Base-by-base conservation (phyloP, 2,329 filamentous ascomycete species). In the Aureobasidium pullulans region DNA sequence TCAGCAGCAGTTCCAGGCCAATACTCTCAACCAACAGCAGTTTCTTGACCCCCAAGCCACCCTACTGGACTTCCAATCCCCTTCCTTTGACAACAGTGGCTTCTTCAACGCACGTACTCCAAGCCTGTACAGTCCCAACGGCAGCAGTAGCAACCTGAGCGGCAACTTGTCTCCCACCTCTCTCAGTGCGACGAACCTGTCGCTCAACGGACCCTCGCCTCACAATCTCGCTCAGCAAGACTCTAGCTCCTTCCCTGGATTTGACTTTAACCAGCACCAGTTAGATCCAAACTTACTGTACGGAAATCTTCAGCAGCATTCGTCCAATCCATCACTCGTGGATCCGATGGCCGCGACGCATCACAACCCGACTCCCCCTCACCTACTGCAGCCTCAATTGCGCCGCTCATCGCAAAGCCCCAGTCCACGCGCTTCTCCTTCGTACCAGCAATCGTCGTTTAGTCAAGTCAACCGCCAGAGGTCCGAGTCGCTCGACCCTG, bases 241-340 rank as follows among this genome's bases (percentile, higher is more conserved):
- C 34, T 59, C 64, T 57, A 71, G 67, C 66, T 72, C 88, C 66
- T 90, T 88, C 67, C 81, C 84, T 4, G 70, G 78, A 8, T 74
- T 78, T 52, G 76, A 79, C 65, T 75, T 78, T 60, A 75, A 73
- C 52, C 77, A 79, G 62, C 81, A 84, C 62, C 82, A 84, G 67
- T 70, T 85, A 67, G 83, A 83, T 66, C 73, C 83, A 11, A 81
- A 85, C 23, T 87, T 89, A 63, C 76, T 82, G 61, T 70, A 72
- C 65, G 78, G 82, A 64, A 75, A 79, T 63, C 64, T 70, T 60
- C 71, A 73, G 64, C 73, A 73, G 59, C 70, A 76, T 57, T 74
- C 74, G 11, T 68, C 79, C 64, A 74, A 79, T 63, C 75, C 75
- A 40, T 71, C 73, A 42, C 72, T 79, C 15, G 73, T 78, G 66